These are phyloP conservation scores for Ascochyta fabae DNA, from an alignment of 2,329 filamentous ascomycete genomes.

Conservation along the genomic window DNA sequence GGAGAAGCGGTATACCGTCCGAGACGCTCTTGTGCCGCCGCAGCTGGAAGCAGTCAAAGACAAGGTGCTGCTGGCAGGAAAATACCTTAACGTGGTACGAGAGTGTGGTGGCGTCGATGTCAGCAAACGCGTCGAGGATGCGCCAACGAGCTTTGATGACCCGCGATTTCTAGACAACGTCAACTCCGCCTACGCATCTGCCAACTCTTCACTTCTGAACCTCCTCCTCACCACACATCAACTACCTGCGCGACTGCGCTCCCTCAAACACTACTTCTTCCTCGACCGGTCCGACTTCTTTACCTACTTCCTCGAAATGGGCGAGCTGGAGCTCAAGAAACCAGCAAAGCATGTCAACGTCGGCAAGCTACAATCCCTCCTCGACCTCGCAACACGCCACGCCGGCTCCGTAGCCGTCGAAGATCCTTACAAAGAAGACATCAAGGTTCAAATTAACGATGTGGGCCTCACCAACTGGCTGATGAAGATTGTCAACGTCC, in stretches of 20 bases:
- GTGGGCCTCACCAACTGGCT: conserved; percentile 90
- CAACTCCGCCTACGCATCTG: conserved; percentile 91
- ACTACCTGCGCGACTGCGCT: conserved; percentile 83
- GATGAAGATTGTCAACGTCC: conserved; percentile 95
- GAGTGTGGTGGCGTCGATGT: conserved; percentile 97
- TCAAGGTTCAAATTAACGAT: conserved; percentile 97
- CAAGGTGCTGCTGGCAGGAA: conserved; percentile 92
- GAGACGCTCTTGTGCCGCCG: conserved; percentile 87
- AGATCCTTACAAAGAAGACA: conserved; percentile 97
- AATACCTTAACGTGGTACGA: conserved; percentile 96
- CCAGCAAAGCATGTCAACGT: conserved; percentile 88
- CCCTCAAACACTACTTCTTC: conserved; percentile 99
- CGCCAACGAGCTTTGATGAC: conserved; percentile 93
- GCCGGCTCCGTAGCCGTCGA: conserved; percentile 91
- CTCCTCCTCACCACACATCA: conserved; percentile 92
- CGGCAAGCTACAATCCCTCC: conserved; percentile 88
- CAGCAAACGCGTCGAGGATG: conserved; percentile 83
- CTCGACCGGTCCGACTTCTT: conserved; percentile 98
- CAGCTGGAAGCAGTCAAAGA: conserved; percentile 91
- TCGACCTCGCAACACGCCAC: conserved; percentile 96
- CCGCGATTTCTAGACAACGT: conserved; percentile 92
- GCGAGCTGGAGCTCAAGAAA: conserved; percentile 87
- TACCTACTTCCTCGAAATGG: conserved; percentile 93
- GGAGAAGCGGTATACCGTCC: conserved; percentile 95
- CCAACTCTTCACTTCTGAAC: conserved; percentile 90